Evolutionary conservation across 768 basidiomycete species (phyloP).

Genomic region (Rhodosporidiobolus sp.): DNA sequence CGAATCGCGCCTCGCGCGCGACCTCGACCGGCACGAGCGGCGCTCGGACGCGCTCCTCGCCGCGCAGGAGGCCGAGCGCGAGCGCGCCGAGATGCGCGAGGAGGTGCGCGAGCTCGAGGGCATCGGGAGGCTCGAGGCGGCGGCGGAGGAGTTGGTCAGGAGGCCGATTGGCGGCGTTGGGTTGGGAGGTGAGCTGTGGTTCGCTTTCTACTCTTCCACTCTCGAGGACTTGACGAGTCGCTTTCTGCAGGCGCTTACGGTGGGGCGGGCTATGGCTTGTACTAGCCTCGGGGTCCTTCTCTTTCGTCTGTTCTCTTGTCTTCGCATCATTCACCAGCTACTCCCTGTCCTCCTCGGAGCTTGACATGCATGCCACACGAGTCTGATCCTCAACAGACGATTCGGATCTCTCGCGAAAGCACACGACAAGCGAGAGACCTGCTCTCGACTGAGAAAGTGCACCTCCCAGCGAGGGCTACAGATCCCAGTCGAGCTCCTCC

Average conservation of each 20-base stretch:
- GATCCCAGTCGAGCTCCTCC: slow-evolving; percentile 6
- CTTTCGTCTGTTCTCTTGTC: not conserved
- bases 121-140: not conserved
- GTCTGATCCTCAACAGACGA: too few relatives aligned
- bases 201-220: slow-evolving; percentile 22
- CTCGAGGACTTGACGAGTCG: too few relatives aligned
- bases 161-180: not conserved
- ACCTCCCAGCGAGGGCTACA: too few relatives aligned
- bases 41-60: slow-evolving; percentile 2
- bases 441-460: too few relatives aligned
- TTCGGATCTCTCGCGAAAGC: too few relatives aligned
- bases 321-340: too few relatives aligned
- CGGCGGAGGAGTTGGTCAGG: not conserved
- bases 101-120: slow-evolving; percentile 7
- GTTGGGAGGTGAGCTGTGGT: slow-evolving; percentile 15
- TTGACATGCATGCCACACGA: too few relatives aligned
- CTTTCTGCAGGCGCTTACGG: too few relatives aligned
- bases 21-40: slow-evolving; percentile 7
- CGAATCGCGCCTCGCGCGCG: not conserved
- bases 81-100: slow-evolving; percentile 1
- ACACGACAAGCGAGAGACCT: too few relatives aligned
- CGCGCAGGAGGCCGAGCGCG: not conserved
- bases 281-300: not conserved
- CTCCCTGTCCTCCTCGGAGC: too few relatives aligned
- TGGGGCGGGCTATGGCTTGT: too few relatives aligned